Conservation (phyloP, 148 eudicot species). For the Chenopodium suecicum region DNA sequence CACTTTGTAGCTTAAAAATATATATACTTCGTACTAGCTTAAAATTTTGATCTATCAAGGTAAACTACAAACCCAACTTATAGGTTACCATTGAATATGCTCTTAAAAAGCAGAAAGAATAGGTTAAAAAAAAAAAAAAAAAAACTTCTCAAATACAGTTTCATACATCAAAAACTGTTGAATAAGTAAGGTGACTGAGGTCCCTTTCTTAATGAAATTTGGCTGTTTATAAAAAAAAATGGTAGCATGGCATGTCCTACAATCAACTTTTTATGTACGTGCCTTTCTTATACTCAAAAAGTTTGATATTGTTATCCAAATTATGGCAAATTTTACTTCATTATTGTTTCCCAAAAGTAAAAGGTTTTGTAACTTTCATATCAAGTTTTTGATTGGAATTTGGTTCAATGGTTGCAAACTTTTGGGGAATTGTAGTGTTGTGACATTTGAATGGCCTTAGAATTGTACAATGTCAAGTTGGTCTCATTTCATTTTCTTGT, state of each 20-base stretch:
- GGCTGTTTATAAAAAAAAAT: not conserved
- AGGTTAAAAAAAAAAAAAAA: no score
- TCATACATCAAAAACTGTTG: not conserved
- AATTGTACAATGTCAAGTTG: not conserved
- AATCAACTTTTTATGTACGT: not conserved
- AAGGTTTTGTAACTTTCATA: not conserved
- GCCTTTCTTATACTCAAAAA: not conserved
- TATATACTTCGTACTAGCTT: no score
- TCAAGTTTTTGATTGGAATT: conserved; percentile 7
- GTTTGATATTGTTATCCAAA: not conserved
- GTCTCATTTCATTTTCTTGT: conserved; percentile 12
- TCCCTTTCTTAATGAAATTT: conserved; percentile 7
- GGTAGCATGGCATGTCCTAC: conserved; percentile 1
- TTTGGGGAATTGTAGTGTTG: not conserved
- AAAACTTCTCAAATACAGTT: not conserved
- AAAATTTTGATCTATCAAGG: no score
- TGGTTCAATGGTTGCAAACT: not conserved
- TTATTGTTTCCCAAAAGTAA: conserved; percentile 9
- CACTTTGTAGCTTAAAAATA: no score
- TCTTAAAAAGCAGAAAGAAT: no score
- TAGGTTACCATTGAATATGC: no score
- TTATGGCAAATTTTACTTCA: not conserved
- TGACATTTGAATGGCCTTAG: conserved; percentile 15
- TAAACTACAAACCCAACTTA: no score
- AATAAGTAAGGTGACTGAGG: not conserved